phyloP scores from a whole-genome alignment of 23 red algal species.

The Cyanidiococcus yangmingshanensis region DNA sequence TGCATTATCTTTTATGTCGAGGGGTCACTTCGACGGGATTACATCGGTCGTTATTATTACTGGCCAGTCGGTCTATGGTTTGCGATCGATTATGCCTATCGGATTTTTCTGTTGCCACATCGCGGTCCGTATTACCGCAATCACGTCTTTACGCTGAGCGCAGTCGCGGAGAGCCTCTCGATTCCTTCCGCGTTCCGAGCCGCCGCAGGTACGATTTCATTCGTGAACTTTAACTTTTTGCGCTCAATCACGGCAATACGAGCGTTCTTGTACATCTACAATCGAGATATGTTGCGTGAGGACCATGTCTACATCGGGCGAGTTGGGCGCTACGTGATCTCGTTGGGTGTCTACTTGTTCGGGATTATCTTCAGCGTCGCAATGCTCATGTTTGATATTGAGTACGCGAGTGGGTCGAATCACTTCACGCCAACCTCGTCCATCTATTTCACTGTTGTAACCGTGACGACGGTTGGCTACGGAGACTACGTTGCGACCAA shows the following conservation, averaged over 20 bases:
- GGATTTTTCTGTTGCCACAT: conserved; percentile 5
- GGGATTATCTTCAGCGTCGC: conserved; percentile 13
- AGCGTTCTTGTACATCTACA: conserved; percentile 3
- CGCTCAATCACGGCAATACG: conserved; percentile 37
- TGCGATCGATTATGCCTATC: neutral
- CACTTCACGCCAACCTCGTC: conserved; percentile 65
- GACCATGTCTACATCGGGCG: conserved; percentile 7
- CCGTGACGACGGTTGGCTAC: conserved; percentile 88
- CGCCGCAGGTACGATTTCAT: conserved; percentile 26
- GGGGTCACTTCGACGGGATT: neutral
- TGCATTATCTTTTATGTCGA: neutral
- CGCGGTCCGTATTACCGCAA: conserved; percentile 5
- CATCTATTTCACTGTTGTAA: conserved; percentile 92
- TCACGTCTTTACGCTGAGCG: conserved; percentile 53
- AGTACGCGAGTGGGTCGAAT: conserved; percentile 3
- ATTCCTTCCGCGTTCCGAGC: conserved; percentile 53
- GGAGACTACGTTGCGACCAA: conserved; percentile 73
- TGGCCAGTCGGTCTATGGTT: conserved; percentile 15
- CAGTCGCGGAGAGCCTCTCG: conserved; percentile 46
- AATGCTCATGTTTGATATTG: conserved; percentile 2
- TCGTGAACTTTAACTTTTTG: conserved; percentile 78
- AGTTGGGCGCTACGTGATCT: conserved; percentile 7
- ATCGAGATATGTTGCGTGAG: conserved; percentile 11
- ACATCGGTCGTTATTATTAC: neutral
- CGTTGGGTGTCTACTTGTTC: neutral